Conservation (phyloP, 768 basidiomycete species). For the Lepiota venenata region DNA sequence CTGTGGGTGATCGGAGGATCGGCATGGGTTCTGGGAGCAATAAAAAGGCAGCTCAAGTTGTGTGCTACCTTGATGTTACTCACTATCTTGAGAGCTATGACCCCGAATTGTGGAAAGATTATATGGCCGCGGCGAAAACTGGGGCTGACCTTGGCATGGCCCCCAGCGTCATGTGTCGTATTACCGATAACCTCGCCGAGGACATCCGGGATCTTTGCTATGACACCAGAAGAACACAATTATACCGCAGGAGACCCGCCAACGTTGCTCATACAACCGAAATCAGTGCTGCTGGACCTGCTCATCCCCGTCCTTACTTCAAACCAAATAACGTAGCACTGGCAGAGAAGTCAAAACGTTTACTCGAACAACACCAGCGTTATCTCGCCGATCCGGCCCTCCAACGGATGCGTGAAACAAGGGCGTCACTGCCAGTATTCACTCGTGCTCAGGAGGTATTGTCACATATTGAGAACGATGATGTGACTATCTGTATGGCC, state of each 20-base stretch:
- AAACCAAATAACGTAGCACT: slow-evolving; percentile 15
- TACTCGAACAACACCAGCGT: slow-evolving; percentile 47
- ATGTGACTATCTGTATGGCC: slow-evolving; percentile 88
- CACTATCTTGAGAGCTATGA: slow-evolving; percentile 88
- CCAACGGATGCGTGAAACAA: slow-evolving; percentile 63
- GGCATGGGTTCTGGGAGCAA: slow-evolving; percentile 67
- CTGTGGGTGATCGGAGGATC: slow-evolving; percentile 74
- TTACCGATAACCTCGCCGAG: slow-evolving; percentile 62
- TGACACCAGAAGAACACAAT: slow-evolving; percentile 57
- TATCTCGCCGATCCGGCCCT: slow-evolving; percentile 62
- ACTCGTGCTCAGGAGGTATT: slow-evolving; percentile 65
- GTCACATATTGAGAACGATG: slow-evolving; percentile 65
- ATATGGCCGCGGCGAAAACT: slow-evolving; percentile 53
- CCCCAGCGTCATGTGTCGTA: slow-evolving; percentile 62
- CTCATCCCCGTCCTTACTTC: slow-evolving; percentile 4
- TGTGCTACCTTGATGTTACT: slow-evolving; percentile 85
- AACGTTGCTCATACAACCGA: slow-evolving; percentile 10
- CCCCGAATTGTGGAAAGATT: slow-evolving; percentile 72
- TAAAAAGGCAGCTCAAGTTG: slow-evolving; percentile 71
- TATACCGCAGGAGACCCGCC: slow-evolving; percentile 66
- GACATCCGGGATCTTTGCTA: slow-evolving; percentile 67
- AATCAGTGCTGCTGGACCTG: neutral
- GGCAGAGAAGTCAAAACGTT: slow-evolving; percentile 51
- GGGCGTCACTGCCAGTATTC: slow-evolving; percentile 73
- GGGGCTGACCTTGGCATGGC: slow-evolving; percentile 72